A percentile compares a stretch with the other conserved stretches of the same genome.
phyloP scores from a whole-genome alignment of 306 rosid species.

The Begonia masoniana region DNA sequence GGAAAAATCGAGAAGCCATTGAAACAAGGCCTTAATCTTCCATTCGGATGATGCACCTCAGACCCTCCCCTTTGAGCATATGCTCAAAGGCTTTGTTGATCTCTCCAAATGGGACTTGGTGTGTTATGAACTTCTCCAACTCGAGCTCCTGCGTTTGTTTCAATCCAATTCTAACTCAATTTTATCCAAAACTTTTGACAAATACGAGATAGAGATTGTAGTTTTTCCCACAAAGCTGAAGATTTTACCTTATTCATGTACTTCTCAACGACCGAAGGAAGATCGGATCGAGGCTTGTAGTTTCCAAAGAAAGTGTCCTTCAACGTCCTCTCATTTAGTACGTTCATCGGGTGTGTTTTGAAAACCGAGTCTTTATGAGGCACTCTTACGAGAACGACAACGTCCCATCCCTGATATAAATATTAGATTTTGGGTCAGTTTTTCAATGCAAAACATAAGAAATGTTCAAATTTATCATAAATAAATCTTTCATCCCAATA shows the following conservation, averaged over 20 bases:
- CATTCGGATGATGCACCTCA: slow-evolving; percentile 1
- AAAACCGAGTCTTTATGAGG: slow-evolving; percentile 28
- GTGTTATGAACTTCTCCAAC: slow-evolving; percentile 4
- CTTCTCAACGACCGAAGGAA: slow-evolving; percentile 35
- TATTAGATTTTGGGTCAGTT: background rate
- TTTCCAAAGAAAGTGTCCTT: slow-evolving; percentile 47
- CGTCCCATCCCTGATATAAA: slow-evolving; percentile 35
- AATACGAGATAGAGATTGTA: too few relatives aligned
- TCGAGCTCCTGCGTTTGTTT: slow-evolving; percentile 1
- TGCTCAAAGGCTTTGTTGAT: slow-evolving; percentile 2
- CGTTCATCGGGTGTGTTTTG: slow-evolving; percentile 27
- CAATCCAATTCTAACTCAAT: background rate
- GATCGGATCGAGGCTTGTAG: slow-evolving; percentile 35
- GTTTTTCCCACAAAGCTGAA: too few relatives aligned
- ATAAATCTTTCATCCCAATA: slow-evolving; percentile 18
- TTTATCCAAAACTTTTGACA: too few relatives aligned
- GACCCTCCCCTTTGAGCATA: background rate
- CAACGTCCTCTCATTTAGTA: slow-evolving; percentile 30
- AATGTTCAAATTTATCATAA: background rate
- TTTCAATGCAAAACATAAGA: background rate
- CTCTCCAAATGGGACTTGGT: background rate
- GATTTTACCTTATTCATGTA: slow-evolving; percentile 32
- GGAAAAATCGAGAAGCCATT: background rate
- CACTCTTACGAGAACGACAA: slow-evolving; percentile 42
- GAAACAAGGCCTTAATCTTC: background rate